Conservation (phyloP, 1,284 basidiomycete genomes). For the Malassezia globosa region DNA sequence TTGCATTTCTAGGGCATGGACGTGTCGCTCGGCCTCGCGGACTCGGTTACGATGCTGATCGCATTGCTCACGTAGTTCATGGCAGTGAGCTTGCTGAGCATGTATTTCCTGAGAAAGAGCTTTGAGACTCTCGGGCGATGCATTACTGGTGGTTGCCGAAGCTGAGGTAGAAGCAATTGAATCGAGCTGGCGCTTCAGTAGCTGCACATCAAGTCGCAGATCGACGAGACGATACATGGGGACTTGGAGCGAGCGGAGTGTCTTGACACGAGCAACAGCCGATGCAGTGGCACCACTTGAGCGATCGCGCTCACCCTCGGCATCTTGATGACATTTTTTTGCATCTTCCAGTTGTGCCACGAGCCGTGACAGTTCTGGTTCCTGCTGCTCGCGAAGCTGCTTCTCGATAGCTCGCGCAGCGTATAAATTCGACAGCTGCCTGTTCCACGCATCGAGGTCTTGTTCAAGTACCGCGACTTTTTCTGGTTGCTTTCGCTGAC, state of each 20-base stretch:
- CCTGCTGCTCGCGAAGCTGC: background rate
- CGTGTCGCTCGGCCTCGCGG: background rate
- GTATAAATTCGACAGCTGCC: conserved; percentile 2
- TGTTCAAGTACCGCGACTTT: background rate
- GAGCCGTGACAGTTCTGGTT: background rate
- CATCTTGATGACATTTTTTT: background rate
- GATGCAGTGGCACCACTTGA: background rate
- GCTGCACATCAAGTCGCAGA: background rate
- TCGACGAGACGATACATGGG: background rate
- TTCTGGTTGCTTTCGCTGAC: conserved; percentile 12
- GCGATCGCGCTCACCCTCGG: background rate
- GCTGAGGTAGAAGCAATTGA: no score
- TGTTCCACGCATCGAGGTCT: conserved; percentile 6
- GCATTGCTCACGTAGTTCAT: background rate
- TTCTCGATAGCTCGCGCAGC: background rate
- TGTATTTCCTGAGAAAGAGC: no score
- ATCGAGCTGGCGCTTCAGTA: background rate
- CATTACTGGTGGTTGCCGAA: background rate
- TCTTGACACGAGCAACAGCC: background rate
- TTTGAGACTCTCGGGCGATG: no score
- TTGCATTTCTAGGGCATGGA: background rate
- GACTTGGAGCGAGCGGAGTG: background rate
- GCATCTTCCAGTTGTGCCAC: background rate
- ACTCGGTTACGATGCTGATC: background rate
- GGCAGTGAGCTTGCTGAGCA: background rate